Conservation (phyloP, 2,329 filamentous ascomycete species). For the Talaromyces sp. region DNA sequence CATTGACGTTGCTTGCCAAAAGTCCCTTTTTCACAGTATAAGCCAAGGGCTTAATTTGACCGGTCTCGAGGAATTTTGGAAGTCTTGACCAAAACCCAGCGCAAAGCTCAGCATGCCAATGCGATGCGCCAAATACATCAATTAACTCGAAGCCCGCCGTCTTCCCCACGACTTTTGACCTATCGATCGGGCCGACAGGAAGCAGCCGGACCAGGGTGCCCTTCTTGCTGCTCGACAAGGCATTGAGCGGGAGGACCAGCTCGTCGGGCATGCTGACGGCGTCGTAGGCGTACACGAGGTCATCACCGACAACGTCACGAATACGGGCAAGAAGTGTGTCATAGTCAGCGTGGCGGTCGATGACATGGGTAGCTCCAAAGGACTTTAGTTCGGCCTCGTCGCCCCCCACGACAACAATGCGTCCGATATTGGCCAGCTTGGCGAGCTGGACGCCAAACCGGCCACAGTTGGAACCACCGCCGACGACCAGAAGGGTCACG, state of each 20-base stretch:
- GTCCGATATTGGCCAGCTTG: conserved; percentile 29
- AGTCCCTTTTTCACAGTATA: conserved; percentile 30
- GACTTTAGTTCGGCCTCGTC: conserved; percentile 24
- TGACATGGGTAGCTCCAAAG: conserved; percentile 37
- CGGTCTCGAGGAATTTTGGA: conserved; percentile 22
- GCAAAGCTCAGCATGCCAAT: conserved; percentile 22
- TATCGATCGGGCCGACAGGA: conserved; percentile 19
- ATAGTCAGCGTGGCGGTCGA: conserved; percentile 34
- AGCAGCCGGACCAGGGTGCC: conserved; percentile 25
- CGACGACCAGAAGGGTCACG: conserved; percentile 19
- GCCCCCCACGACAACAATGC: conserved; percentile 34
- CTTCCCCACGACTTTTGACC: conserved; percentile 24
- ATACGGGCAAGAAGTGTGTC: conserved; percentile 25
- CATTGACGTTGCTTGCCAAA: conserved; percentile 29
- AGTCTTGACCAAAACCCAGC: conserved; percentile 27
- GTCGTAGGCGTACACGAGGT: conserved; percentile 36
- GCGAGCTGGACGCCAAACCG: conserved; percentile 20
- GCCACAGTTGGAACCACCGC: conserved; percentile 20
- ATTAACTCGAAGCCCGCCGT: conserved; percentile 26
- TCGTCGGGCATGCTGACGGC: conserved; percentile 21
- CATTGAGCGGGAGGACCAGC: conserved; percentile 26
- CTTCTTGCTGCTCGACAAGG: conserved; percentile 31
- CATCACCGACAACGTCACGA: conserved; percentile 32
- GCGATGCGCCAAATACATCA: conserved; percentile 21
- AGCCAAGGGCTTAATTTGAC: conserved; percentile 24